phyloP scores from a whole-genome alignment of 768 basidiomycete genomes.

The Paxillus rubicundulus region DNA sequence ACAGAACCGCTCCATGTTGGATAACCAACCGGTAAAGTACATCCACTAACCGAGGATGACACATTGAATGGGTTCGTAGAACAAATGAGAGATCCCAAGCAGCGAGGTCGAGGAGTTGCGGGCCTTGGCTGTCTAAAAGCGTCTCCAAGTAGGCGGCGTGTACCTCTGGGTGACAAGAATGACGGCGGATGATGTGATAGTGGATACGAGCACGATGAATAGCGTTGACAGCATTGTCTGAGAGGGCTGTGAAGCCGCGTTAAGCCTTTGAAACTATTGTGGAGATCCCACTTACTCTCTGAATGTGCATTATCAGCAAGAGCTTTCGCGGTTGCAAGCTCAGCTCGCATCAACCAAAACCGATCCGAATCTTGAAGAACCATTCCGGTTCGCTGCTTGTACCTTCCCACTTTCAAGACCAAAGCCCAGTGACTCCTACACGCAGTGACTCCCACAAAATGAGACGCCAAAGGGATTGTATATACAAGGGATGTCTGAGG shows the following conservation, averaged over 20 bases:
- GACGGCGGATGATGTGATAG: slow-evolving; percentile 40
- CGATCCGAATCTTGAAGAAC: slow-evolving; percentile 43
- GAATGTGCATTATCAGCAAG: neutral
- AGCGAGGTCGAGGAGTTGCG: slow-evolving; percentile 29
- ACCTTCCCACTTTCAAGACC: slow-evolving; percentile 42
- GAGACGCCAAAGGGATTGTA: slow-evolving; percentile 27
- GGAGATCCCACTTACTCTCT: slow-evolving; percentile 14
- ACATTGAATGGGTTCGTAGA: slow-evolving; percentile 33
- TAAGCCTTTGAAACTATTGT: slow-evolving; percentile 2
- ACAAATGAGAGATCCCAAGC: slow-evolving; percentile 35
- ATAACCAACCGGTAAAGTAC: slow-evolving; percentile 44
- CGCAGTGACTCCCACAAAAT: slow-evolving; percentile 19
- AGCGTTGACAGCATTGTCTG: slow-evolving; percentile 5
- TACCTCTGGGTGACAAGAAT: slow-evolving; percentile 39
- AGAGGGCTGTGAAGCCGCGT: slow-evolving; percentile 12
- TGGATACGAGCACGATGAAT: slow-evolving; percentile 38
- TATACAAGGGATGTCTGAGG: slow-evolving; percentile 25
- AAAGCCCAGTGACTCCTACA: slow-evolving; percentile 47
- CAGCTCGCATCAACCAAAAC: slow-evolving; percentile 61
- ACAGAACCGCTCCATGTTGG: slow-evolving; percentile 22
- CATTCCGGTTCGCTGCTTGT: slow-evolving; percentile 41
- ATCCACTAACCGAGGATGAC: slow-evolving; percentile 34
- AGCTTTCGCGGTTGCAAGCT: slow-evolving; percentile 32
- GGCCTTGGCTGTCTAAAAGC: slow-evolving; percentile 32
- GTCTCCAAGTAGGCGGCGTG: slow-evolving; percentile 48